phyloP scores from a whole-genome alignment of 352 stramenopile species.

The Globisporangium barbulae region DNA sequence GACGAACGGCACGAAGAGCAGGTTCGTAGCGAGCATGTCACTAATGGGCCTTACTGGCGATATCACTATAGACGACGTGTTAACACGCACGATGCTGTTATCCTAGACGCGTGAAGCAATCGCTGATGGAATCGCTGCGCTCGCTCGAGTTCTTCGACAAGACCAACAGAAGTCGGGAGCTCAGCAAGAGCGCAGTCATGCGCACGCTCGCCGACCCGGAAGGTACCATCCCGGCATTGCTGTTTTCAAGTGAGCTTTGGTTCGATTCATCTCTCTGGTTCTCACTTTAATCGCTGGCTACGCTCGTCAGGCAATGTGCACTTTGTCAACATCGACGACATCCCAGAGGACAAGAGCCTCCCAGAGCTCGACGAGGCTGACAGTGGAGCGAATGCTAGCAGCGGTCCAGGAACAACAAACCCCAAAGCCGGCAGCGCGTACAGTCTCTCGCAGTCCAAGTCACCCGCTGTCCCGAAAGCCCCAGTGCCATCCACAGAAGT shows the following conservation, averaged over 20 bases:
- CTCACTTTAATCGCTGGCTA: background rate
- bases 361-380: conserved; percentile 7
- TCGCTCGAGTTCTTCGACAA: conserved; percentile 76
- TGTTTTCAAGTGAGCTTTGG: too few relatives aligned
- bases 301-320: conserved; percentile 49
- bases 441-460: conserved; percentile 5
- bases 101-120: conserved; percentile 59
- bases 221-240: conserved; percentile 21
- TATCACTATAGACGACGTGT: background rate
- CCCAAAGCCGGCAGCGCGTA: background rate
- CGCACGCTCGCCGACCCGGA: conserved; percentile 55
- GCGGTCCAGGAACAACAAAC: background rate
- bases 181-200: conserved; percentile 61
- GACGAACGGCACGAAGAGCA: conserved; percentile 30
- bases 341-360: conserved; percentile 19
- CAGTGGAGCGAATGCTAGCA: conserved; percentile 1
- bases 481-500: conserved; percentile 22
- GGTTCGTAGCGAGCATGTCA: background rate
- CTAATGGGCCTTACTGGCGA: background rate
- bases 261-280: background rate
- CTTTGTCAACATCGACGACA: conserved; percentile 77
- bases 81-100: background rate
- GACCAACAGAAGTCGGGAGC: conserved; percentile 65
- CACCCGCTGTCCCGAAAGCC: background rate
- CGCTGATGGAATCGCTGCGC: conserved; percentile 59